A percentile compares a stretch with the other conserved stretches of the same genome.
phyloP scores from a whole-genome alignment of 1,284 basidiomycete species.

The Ganoderma meredithae region DNA sequence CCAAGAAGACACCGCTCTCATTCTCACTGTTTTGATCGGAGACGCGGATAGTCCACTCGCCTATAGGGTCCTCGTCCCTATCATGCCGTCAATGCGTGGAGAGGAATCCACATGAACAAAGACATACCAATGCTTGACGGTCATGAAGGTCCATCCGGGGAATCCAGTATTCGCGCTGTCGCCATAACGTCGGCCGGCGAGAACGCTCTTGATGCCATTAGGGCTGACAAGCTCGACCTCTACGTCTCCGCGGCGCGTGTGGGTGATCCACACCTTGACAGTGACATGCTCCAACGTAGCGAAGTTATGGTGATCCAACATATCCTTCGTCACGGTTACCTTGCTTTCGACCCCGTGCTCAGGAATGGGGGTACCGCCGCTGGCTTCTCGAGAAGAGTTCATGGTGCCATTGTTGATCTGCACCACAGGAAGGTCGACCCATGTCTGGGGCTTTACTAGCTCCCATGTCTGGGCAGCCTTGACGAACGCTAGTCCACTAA shows the following conservation, averaged over 20 bases:
- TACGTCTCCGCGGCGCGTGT: constrained; percentile 89
- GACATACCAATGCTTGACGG: constrained; percentile 94
- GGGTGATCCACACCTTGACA: constrained; percentile 91
- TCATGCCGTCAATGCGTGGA: neutral
- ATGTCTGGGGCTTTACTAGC: constrained; percentile 94
- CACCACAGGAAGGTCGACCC: constrained; percentile 81
- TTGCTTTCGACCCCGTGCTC: constrained; percentile 72
- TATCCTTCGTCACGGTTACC: constrained; percentile 75
- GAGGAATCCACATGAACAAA: too few relatives aligned
- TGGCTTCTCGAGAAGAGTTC: constrained; percentile 60
- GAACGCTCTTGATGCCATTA: constrained; percentile 84
- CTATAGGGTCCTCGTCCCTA: constrained; percentile 95
- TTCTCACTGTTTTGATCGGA: constrained; percentile 72
- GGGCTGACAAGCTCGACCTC: constrained; percentile 92
- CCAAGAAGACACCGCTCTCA: constrained; percentile 82
- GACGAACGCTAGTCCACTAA: constrained; percentile 88
- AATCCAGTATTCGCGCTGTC: constrained; percentile 82
- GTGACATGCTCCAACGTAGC: constrained; percentile 94
- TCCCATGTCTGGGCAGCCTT: constrained; percentile 85
- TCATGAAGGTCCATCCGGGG: constrained; percentile 98
- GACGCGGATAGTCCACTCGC: constrained; percentile 91
- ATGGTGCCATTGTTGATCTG: constrained; percentile 72
- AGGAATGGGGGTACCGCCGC: constrained; percentile 74
- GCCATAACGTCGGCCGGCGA: constrained; percentile 76
- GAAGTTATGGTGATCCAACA: constrained; percentile 81